These are phyloP conservation scores for Colletotrichum orchidophilum DNA, from an alignment of 2,329 filamentous ascomycete species.

Conservation along the genomic window DNA sequence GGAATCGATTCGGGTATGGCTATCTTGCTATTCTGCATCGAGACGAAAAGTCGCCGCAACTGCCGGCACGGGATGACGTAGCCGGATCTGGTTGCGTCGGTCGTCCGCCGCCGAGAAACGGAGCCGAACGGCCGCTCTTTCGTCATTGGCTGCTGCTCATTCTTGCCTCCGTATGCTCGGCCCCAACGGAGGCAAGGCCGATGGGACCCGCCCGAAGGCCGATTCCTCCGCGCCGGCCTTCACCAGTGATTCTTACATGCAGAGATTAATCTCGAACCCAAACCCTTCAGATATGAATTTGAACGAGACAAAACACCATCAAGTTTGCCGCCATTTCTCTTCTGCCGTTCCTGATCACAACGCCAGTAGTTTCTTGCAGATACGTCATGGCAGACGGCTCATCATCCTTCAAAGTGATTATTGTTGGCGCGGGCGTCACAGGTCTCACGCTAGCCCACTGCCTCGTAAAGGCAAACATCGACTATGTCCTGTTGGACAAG, in stretches of 20 bases:
- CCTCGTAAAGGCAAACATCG: background rate
- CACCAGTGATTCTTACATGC: too few relatives aligned
- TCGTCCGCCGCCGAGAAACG: background rate
- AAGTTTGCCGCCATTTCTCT: too few relatives aligned
- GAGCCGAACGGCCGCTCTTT: background rate
- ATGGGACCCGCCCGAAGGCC: background rate
- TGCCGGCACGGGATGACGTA: background rate
- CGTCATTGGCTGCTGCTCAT: background rate
- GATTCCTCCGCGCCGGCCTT: too few relatives aligned
- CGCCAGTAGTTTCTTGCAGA: too few relatives aligned
- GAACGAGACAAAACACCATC: too few relatives aligned
- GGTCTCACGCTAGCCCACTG: background rate
- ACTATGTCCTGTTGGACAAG: background rate
- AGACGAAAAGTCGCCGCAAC: too few relatives aligned
- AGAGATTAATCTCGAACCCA: too few relatives aligned
- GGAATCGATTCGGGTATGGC: too few relatives aligned
- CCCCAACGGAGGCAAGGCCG: background rate
- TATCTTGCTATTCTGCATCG: too few relatives aligned
- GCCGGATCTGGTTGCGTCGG: background rate
- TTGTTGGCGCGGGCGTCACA: background rate
- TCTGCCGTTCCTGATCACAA: too few relatives aligned
- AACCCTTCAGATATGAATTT: too few relatives aligned
- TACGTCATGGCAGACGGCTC: background rate
- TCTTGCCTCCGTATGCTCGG: background rate
- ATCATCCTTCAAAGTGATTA: background rate